These are phyloP conservation scores for Cordyceps cateniannulata DNA, from an alignment of 2,329 filamentous ascomycete species.

Conservation along the genomic window DNA sequence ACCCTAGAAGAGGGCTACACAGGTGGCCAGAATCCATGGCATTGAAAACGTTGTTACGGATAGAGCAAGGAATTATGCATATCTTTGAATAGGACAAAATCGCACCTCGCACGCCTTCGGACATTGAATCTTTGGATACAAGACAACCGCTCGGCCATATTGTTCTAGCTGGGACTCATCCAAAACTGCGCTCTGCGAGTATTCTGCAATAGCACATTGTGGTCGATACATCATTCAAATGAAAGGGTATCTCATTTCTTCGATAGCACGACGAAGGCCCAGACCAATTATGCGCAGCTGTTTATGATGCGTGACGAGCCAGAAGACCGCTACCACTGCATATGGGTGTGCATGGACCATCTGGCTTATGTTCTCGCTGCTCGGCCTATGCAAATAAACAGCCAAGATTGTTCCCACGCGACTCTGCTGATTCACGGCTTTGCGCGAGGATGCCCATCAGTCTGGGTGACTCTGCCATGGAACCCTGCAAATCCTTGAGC, in stretches of 20 bases:
- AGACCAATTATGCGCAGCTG: too few species aligned
- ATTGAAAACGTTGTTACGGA: slow-evolving; percentile 42
- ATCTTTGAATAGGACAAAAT: background rate
- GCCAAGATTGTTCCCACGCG: background rate
- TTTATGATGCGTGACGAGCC: background rate
- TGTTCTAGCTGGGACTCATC: background rate
- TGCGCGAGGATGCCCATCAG: background rate
- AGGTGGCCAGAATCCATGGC: slow-evolving; percentile 55
- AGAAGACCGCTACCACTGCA: background rate
- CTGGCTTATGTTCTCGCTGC: background rate
- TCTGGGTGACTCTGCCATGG: background rate
- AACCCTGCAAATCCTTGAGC: background rate
- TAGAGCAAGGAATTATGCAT: background rate
- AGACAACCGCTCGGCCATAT: background rate
- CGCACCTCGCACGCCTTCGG: background rate
- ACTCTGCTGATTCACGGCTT: background rate
- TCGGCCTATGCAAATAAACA: background rate
- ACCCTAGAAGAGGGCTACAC: slow-evolving; percentile 91
- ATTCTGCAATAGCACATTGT: too few species aligned
- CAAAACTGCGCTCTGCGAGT: background rate
- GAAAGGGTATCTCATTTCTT: background rate
- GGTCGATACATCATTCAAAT: background rate
- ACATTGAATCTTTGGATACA: slow-evolving; percentile 5
- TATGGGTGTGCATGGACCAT: background rate
- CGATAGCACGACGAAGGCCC: background rate